These are phyloP conservation scores for Diaporthe helianthi DNA, from an alignment of 2,329 filamentous ascomycete genomes.

Conservation along the genomic window DNA sequence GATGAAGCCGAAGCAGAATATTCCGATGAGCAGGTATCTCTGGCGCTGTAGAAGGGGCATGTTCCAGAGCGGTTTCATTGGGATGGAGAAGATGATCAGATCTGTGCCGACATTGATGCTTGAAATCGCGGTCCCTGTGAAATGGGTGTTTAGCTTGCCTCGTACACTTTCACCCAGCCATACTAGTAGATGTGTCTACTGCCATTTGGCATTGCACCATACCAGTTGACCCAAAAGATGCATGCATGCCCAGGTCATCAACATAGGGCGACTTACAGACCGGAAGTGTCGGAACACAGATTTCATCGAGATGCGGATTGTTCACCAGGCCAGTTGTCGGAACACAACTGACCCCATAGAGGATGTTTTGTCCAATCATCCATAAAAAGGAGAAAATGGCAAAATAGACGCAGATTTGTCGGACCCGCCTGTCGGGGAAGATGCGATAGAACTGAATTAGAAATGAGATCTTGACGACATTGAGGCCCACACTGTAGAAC, in stretches of 20 bases:
- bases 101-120: slow-evolving; percentile 18
- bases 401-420: slow-evolving; percentile 18
- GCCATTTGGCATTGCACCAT: not conserved
- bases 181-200: not conserved
- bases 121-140: slow-evolving; percentile 12
- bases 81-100: slow-evolving; percentile 16
- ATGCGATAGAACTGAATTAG: slow-evolving; percentile 20
- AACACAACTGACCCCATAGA: slow-evolving; percentile 21
- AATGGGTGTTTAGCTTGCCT: not conserved
- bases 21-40: slow-evolving; percentile 25
- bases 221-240: no score
- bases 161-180: no score
- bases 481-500: slow-evolving; percentile 21
- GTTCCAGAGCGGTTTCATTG: slow-evolving; percentile 7
- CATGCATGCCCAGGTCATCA: no score
- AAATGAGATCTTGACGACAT: slow-evolving; percentile 24
- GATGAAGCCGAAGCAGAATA: slow-evolving; percentile 27
- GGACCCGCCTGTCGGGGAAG: not conserved
- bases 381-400: slow-evolving; percentile 6
- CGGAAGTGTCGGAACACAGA: slow-evolving; percentile 5
- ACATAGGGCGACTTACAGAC: slow-evolving; percentile 1
- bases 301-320: not conserved
- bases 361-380: slow-evolving; percentile 22
- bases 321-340: slow-evolving; percentile 10
- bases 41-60: slow-evolving; percentile 18